Evolutionary conservation across 805 yeast species (phyloP).

Genomic region (Gaillardinia entomophila): DNA sequence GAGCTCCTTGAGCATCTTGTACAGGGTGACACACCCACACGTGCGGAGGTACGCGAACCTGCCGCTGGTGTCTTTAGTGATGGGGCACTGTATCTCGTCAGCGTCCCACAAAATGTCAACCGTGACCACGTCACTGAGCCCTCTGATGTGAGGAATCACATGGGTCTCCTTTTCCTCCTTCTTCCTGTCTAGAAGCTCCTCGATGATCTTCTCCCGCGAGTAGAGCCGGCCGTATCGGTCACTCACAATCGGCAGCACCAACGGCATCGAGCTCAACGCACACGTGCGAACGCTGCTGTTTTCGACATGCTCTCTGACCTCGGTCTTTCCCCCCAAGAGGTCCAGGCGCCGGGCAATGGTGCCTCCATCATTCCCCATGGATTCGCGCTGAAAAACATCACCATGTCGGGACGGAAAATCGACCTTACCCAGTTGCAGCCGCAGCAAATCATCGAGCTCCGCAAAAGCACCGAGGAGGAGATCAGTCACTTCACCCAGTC

Average conservation of each 20-base stretch:
- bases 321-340: constrained; percentile 17
- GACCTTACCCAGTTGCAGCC: constrained; percentile 70
- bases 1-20: constrained; percentile 19
- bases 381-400: neutral
- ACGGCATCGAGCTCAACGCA: constrained; percentile 34
- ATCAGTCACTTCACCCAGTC: constrained; percentile 82
- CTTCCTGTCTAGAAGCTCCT: constrained; percentile 42
- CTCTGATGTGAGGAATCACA: neutral
- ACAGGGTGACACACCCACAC: constrained; percentile 40
- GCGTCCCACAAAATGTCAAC: neutral
- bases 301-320: constrained; percentile 5
- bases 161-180: constrained; percentile 1
- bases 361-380: constrained; percentile 62
- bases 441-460: constrained; percentile 79
- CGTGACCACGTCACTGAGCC: neutral
- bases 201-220: constrained; percentile 58
- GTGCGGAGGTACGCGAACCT: constrained; percentile 40
- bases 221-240: constrained; percentile 65
- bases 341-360: constrained; percentile 57
- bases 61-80: constrained; percentile 8
- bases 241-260: constrained; percentile 51
- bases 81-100: neutral
- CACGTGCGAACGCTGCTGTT: constrained; percentile 40
- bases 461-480: constrained; percentile 79
- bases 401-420: constrained; percentile 18